Conservation (phyloP, 768 basidiomycete genomes). For the Tylopilus balloui region DNA sequence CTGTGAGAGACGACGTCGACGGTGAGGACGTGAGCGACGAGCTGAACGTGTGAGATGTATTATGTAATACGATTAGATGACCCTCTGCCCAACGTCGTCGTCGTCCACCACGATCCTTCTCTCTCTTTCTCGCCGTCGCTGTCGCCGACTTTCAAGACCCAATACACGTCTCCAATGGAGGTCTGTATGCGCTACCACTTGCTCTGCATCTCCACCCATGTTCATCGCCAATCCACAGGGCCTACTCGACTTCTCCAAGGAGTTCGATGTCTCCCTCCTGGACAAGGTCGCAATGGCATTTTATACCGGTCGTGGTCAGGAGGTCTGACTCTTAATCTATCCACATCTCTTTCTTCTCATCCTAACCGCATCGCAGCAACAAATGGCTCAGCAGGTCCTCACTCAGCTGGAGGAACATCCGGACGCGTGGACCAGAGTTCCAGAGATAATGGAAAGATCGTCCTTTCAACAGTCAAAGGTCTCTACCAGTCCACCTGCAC, state of each 20-base stretch:
- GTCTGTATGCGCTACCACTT: slow-evolving; percentile 17
- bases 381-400: slow-evolving; percentile 87
- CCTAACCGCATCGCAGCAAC: slow-evolving; percentile 59
- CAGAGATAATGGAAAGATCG: slow-evolving; percentile 84
- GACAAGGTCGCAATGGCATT: slow-evolving; percentile 93
- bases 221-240: slow-evolving; percentile 42
- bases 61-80: slow-evolving; percentile 36
- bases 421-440: slow-evolving; percentile 96
- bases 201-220: neutral
- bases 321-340: slow-evolving; percentile 49
- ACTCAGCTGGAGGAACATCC: slow-evolving; percentile 96
- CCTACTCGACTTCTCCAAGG: slow-evolving; percentile 89
- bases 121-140: slow-evolving; percentile 10
- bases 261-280: slow-evolving; percentile 88
- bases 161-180: slow-evolving; percentile 34
- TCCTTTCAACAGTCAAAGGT: slow-evolving; percentile 86
- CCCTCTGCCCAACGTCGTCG: slow-evolving; percentile 33
- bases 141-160: slow-evolving; percentile 7
- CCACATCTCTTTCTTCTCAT: neutral
- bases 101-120: slow-evolving; percentile 11
- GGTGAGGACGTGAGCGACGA: neutral
- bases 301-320: slow-evolving; percentile 78
- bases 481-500: neutral
- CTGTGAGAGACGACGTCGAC: neutral
- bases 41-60: slow-evolving; percentile 24